A percentile compares a stretch with the other conserved stretches of the same genome.
Evolutionary conservation across 169 alveolate genomes (phyloP).

Genomic region (Plasmodium inui): DNA sequence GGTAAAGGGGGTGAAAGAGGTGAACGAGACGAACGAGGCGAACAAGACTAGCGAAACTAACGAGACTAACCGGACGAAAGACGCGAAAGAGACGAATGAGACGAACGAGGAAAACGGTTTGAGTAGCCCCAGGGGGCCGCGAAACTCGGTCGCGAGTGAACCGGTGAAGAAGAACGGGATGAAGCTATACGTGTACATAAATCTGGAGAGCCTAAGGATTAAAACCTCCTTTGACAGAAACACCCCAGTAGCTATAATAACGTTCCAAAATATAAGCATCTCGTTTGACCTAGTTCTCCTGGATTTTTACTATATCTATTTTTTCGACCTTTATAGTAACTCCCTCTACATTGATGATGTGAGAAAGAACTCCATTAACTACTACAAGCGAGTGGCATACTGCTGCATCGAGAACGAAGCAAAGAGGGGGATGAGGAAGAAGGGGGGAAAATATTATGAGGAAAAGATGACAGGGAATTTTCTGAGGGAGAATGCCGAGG

Average conservation of each 20-base stretch:
- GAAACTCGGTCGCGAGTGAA: neutral
- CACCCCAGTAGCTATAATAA: conserved; percentile 67
- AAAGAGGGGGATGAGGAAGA: neutral
- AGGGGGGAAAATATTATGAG: neutral
- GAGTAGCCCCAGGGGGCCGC: neutral
- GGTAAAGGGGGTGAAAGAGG: no score
- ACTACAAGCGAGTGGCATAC: conserved; percentile 74
- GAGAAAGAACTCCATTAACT: conserved; percentile 52
- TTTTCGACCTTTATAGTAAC: conserved; percentile 63
- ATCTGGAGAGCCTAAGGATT: conserved; percentile 63
- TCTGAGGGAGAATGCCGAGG: neutral
- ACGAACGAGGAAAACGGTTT: neutral
- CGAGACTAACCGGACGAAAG: neutral
- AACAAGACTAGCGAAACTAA: neutral
- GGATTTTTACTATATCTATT: conserved; percentile 69
- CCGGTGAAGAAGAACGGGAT: conserved; percentile 18
- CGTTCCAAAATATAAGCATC: conserved; percentile 63
- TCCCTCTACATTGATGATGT: conserved; percentile 73
- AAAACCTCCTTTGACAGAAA: conserved; percentile 54
- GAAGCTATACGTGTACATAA: conserved; percentile 59
- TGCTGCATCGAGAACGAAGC: conserved; percentile 68
- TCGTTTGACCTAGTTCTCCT: conserved; percentile 59
- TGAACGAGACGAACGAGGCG: no score
- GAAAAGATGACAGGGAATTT: neutral
- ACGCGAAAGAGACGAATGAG: neutral